A percentile compares a stretch with the other conserved stretches of the same genome.
Conservation (phyloP, 2,329 filamentous ascomycete species). For the Hymenoscyphus salicellus region DNA sequence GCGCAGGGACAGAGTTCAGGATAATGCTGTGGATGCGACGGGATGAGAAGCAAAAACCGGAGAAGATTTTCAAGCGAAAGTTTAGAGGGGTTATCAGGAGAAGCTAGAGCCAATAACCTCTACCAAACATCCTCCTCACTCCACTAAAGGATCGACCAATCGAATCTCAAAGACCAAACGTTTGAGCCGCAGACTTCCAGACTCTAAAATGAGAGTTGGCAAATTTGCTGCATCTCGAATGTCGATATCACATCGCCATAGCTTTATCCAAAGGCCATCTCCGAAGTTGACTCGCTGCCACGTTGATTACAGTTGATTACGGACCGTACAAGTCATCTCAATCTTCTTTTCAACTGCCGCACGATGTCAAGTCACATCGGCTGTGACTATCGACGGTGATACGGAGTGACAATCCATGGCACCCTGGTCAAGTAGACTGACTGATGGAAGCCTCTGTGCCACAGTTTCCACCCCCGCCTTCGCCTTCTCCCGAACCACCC, state of each 20-base stretch:
- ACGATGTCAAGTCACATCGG: background rate
- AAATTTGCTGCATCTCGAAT: slow-evolving; percentile 2
- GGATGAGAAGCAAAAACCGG: background rate
- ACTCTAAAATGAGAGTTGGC: background rate
- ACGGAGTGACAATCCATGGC: background rate
- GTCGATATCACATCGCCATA: background rate
- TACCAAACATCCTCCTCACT: background rate
- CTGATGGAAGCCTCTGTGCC: background rate
- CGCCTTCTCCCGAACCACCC: background rate
- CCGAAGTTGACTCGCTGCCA: background rate
- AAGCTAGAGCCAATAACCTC: background rate
- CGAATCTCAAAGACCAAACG: background rate
- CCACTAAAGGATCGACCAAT: background rate
- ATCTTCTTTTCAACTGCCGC: slow-evolving; percentile 1
- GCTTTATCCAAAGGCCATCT: background rate
- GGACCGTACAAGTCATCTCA: background rate
- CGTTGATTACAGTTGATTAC: background rate
- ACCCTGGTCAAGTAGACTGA: background rate
- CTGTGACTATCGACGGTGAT: background rate
- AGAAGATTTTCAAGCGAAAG: background rate
- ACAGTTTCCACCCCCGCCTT: background rate
- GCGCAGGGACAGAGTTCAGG: background rate
- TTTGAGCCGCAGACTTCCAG: slow-evolving; percentile 2
- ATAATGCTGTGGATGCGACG: background rate
- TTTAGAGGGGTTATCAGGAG: background rate